Percentiles rank a stretch among this genome's conserved stretches.
Conservation (phyloP, 345 rosid genomes). For the Acer negundo region DNA sequence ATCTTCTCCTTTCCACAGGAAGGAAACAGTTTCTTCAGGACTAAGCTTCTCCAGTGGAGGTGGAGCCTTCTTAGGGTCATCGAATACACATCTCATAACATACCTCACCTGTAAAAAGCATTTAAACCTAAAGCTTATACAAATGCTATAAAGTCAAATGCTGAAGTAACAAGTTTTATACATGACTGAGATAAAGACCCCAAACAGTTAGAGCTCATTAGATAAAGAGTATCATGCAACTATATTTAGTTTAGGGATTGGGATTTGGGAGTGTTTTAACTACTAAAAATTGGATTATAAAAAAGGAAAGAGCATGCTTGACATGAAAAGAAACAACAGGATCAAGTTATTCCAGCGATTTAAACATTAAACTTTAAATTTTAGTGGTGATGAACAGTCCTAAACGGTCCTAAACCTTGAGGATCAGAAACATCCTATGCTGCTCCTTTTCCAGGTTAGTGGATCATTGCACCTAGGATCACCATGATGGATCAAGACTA, state of each 20-base stretch:
- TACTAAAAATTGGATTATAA: not conserved
- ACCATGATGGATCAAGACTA: not conserved
- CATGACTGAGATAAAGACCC: constrained; percentile 9
- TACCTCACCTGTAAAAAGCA: constrained; percentile 75
- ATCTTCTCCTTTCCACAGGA: constrained; percentile 89
- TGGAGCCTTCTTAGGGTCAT: constrained; percentile 93
- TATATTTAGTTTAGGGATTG: not conserved
- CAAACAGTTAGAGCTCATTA: constrained; percentile 1
- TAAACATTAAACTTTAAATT: not conserved
- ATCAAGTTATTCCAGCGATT: not conserved
- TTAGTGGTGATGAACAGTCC: constrained; percentile 2
- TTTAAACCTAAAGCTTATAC: not conserved
- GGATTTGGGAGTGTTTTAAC: not conserved
- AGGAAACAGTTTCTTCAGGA: constrained; percentile 71
- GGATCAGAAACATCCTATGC: not conserved
- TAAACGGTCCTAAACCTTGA: not conserved
- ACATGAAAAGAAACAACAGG: not conserved
- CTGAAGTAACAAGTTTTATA: not conserved
- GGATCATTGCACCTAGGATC: not conserved
- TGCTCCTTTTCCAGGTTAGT: not conserved
- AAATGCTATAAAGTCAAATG: not conserved
- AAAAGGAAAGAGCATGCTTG: not conserved
- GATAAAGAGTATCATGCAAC: not conserved
- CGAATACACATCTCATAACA: constrained; percentile 88
- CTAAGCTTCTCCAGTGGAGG: constrained; percentile 88